Evolutionary conservation across 1,139 yeast species (phyloP).

Genomic region (Hanseniaspora gamundiae): DNA sequence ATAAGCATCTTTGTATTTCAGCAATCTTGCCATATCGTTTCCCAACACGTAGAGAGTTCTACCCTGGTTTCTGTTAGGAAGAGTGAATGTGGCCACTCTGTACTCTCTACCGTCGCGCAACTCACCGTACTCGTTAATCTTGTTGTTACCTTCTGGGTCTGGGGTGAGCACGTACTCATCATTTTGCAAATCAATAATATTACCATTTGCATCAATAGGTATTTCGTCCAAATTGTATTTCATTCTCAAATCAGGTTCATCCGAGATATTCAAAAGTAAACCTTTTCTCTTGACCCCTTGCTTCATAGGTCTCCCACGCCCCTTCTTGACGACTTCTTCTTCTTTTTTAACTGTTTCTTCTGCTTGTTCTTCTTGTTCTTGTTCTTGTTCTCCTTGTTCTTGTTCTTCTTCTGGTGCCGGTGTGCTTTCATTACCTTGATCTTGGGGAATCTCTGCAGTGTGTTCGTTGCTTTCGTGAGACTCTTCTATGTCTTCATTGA

Average conservation of each 20-base stretch:
- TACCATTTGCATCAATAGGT: conserved; percentile 31
- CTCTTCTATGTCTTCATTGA: neutral
- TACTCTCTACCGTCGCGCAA: conserved; percentile 67
- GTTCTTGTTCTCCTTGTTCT: neutral
- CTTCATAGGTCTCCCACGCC: conserved; percentile 13
- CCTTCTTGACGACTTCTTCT: neutral
- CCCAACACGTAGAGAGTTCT: conserved; percentile 62
- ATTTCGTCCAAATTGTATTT: conserved; percentile 7
- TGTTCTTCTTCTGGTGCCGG: neutral
- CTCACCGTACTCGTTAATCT: conserved; percentile 57
- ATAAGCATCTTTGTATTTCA: conserved; percentile 91
- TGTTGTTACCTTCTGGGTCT: conserved; percentile 70
- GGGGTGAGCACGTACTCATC: conserved; percentile 77
- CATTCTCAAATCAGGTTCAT: conserved; percentile 9
- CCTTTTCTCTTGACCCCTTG: conserved; percentile 14
- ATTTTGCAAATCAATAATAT: conserved; percentile 41
- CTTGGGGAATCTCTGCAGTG: neutral
- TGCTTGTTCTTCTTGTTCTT: neutral
- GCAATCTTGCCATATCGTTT: conserved; percentile 90
- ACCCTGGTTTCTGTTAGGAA: conserved; percentile 59
- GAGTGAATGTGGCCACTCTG: conserved; percentile 71
- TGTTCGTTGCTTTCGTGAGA: neutral
- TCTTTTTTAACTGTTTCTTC: neutral
- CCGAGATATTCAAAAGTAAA: conserved; percentile 8
- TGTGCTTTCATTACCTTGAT: no score